These are phyloP conservation scores for Linnemannia elongata DNA, from an alignment of 192 early-diverging fungal species.

Conservation along the genomic window DNA sequence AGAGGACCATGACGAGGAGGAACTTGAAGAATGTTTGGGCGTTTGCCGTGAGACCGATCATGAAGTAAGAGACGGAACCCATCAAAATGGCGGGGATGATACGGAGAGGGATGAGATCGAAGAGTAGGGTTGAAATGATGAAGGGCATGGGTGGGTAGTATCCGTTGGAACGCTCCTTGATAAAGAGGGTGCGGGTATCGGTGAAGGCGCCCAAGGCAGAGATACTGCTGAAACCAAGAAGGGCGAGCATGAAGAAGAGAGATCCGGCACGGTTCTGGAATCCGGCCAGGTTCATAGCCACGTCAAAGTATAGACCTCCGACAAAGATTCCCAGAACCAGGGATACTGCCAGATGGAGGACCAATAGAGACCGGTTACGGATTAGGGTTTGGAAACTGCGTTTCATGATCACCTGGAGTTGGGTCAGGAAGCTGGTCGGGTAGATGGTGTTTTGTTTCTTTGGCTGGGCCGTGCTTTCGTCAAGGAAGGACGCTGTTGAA, in stretches of 20 bases:
- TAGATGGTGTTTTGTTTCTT: conserved; percentile 31
- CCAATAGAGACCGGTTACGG: conserved; percentile 59
- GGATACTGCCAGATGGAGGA: conserved; percentile 69
- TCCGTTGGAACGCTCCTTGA: conserved; percentile 65
- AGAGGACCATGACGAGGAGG: conserved; percentile 72
- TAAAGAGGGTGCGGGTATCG: conserved; percentile 58
- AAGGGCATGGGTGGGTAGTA: conserved; percentile 62
- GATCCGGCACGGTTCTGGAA: conserved; percentile 82
- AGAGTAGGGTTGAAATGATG: conserved; percentile 72
- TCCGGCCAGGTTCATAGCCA: conserved; percentile 70
- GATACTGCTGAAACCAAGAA: conserved; percentile 78
- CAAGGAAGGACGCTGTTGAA: no score
- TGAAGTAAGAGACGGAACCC: conserved; percentile 76
- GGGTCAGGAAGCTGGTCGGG: conserved; percentile 66
- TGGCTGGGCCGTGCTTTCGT: no score
- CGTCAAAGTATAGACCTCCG: conserved; percentile 75
- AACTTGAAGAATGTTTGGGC: conserved; percentile 70
- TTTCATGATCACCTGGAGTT: conserved; percentile 59
- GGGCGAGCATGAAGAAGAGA: conserved; percentile 76
- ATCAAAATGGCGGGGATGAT: conserved; percentile 74
- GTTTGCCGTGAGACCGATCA: conserved; percentile 72
- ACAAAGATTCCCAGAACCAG: conserved; percentile 72
- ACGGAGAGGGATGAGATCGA: conserved; percentile 79
- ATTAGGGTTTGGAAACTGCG: conserved; percentile 64
- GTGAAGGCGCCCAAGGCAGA: conserved; percentile 73